A percentile compares a stretch with the other conserved stretches of the same genome.
Evolutionary conservation across 441 rosid species (phyloP).

Genomic region (Erodium moschatum): DNA sequence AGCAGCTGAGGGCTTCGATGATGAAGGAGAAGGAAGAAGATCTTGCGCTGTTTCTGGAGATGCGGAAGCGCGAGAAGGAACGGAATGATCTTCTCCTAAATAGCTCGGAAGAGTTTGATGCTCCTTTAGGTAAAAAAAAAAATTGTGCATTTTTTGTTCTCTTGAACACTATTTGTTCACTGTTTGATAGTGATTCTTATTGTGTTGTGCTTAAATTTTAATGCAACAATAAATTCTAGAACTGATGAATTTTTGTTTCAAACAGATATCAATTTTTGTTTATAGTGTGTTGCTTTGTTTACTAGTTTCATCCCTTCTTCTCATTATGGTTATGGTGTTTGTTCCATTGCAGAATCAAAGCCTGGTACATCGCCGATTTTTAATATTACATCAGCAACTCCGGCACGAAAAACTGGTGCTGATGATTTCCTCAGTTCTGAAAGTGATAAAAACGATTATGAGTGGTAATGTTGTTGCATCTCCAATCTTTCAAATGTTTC

Average conservation of each 20-base stretch:
- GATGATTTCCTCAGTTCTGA: constrained; percentile 93
- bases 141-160: neutral
- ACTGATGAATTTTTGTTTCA: neutral
- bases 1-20: constrained; percentile 60
- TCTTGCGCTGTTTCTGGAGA: constrained; percentile 78
- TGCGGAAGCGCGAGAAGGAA: constrained; percentile 82
- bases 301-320: neutral
- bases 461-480: constrained; percentile 46
- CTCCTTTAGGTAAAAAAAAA: constrained; percentile 47
- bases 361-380: constrained; percentile 75
- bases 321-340: constrained; percentile 5
- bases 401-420: constrained; percentile 45
- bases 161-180: too few species aligned
- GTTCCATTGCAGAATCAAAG: constrained; percentile 49
- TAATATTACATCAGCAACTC: constrained; percentile 44
- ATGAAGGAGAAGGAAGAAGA: constrained; percentile 86
- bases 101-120: constrained; percentile 50
- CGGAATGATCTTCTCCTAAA: constrained; percentile 51
- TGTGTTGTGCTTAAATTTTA: neutral
- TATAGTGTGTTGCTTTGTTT: neutral
- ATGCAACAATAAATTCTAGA: neutral
- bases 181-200: too few species aligned
- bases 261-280: neutral
- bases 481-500: neutral
- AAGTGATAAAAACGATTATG: constrained; percentile 82